Evolutionary conservation across 306 rosid genomes (phyloP).

Genomic region (Acmispon strigosus): DNA sequence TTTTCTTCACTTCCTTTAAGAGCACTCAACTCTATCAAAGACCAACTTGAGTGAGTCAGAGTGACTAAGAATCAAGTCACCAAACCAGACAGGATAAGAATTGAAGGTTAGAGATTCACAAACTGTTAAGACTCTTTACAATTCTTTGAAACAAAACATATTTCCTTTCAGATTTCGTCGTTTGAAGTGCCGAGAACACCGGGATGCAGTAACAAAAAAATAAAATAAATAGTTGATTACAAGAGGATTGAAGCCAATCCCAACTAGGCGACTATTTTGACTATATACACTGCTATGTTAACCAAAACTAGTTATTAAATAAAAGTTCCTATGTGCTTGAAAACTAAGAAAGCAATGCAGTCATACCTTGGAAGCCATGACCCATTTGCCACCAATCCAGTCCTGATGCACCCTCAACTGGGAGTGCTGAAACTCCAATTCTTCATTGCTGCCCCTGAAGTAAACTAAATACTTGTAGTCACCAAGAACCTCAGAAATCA

Average conservation of each 20-base stretch:
- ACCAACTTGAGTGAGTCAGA: too few species aligned
- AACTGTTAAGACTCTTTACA: too few species aligned
- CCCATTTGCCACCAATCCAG: conserved; percentile 56
- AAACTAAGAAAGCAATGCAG: neutral
- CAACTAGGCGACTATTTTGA: neutral
- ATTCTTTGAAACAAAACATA: too few species aligned
- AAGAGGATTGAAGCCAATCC: conserved; percentile 4
- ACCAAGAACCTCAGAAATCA: conserved; percentile 37
- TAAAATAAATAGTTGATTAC: neutral
- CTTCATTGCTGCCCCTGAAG: conserved; percentile 37
- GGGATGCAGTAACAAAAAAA: too few species aligned
- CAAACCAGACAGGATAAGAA: too few species aligned
- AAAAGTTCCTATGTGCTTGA: neutral
- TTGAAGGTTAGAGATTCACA: too few species aligned
- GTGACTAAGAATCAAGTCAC: too few species aligned
- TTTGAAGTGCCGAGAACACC: too few species aligned
- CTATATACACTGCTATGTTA: neutral
- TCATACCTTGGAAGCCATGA: conserved; percentile 51
- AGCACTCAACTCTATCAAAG: too few species aligned
- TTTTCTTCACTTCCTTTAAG: too few species aligned
- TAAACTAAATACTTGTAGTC: conserved; percentile 42
- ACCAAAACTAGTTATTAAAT: neutral
- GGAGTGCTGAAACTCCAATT: conserved; percentile 34
- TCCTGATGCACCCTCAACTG: conserved; percentile 52
- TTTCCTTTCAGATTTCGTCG: too few species aligned